phyloP scores from a whole-genome alignment of 768 basidiomycete species.

The Lanmaoa pseudosensibilis region DNA sequence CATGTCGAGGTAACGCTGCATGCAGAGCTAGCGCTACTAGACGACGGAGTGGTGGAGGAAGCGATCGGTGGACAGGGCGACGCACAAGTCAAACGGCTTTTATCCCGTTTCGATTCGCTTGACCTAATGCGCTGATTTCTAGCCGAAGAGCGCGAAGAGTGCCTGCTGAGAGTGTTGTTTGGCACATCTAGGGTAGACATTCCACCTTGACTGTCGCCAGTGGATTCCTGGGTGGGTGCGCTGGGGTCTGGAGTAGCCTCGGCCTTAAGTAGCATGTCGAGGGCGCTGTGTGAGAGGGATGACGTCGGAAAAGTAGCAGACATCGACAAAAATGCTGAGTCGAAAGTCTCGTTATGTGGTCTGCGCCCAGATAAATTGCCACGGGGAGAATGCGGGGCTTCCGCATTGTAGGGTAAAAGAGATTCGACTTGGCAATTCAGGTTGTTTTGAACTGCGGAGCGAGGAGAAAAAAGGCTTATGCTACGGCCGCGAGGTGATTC shows the following conservation, averaged over 20 bases:
- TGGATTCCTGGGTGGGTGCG: conserved; percentile 17
- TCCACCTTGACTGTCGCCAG: conserved; percentile 15
- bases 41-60: conserved; percentile 22
- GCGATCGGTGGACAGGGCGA: conserved; percentile 31
- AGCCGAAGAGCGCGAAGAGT: conserved; percentile 32
- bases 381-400: conserved; percentile 31
- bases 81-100: conserved; percentile 29
- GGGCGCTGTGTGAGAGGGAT: conserved; percentile 32
- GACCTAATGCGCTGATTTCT: conserved; percentile 26
- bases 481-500: conserved; percentile 34
- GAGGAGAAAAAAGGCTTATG: conserved; percentile 34
- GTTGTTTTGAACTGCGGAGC: conserved; percentile 25
- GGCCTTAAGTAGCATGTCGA: conserved; percentile 35
- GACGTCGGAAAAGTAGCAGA: conserved; percentile 30
- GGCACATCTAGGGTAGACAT: conserved; percentile 31
- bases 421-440: conserved; percentile 19
- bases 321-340: conserved; percentile 25
- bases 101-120: conserved; percentile 31
- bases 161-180: conserved; percentile 27
- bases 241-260: conserved; percentile 23
- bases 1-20: conserved; percentile 28
- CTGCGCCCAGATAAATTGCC: conserved; percentile 24
- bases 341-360: conserved; percentile 25
- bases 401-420: conserved; percentile 34
- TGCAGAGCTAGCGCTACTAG: conserved; percentile 25